Base-by-base conservation (phyloP, 2,329 filamentous ascomycete species). In the Hymenotorrendiella dingleyae region DNA sequence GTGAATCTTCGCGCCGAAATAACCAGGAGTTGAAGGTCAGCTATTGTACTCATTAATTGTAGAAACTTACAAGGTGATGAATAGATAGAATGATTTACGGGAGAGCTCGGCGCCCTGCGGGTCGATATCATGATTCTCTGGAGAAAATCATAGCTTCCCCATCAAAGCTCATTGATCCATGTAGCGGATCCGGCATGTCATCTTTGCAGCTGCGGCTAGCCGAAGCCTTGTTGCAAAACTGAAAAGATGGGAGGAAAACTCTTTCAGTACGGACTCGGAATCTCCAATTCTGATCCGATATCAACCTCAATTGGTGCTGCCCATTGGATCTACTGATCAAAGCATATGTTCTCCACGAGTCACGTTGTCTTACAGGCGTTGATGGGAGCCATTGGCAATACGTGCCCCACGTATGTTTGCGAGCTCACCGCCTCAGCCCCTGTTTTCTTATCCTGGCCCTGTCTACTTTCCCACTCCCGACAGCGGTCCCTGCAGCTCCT, bases 301-400 rank as follows among this genome's bases (percentile, higher is more conserved):
- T 46, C 30, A 24, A 42, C 17, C 26, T 37, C 38, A 8, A 23
- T 40, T 37, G 36, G 34, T 26, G 27, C 22, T 14, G 19, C 22
- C 23, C 28, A 30, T 20, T 28, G 10, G 19, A 20, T 17, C 30
- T 17, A 20, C 30, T 34, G 17, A 17, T 20, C 22, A 17, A 34
- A 34, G 22, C 17, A 34, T 20, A 33, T n/a, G 24, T 34, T 39
- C 34, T 36, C 45, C 47, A 50, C 47, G 48, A 49, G 47, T 55
- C 48, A 50, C 35, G 46, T 42, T 53, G 46, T 57, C 47, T 54
- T 48, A 46, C 49, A 53, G 43, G 41, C 39, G 35, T 30, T 42
- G 23, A 11, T 22, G 49, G n/a, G n/a, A 53, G 45, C 42, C 54
- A 59, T 61, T 61, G 58, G 58, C 52, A 55, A 55, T 56, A 58